Base-by-base conservation (phyloP, 192 early-diverging fungal species). In the Jimgerdemannia lactiflua region DNA sequence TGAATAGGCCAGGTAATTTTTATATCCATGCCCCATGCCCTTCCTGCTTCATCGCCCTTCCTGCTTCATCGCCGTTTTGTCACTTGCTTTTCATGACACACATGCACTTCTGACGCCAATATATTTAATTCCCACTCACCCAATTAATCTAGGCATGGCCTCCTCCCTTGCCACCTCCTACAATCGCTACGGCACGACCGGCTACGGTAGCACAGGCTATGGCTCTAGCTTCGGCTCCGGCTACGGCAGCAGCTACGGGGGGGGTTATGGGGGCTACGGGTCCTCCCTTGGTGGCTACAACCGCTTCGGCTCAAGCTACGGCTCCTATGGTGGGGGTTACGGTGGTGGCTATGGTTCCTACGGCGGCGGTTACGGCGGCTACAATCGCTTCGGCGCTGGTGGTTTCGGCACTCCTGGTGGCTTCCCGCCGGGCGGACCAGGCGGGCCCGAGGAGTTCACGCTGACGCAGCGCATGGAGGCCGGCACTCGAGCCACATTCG, bases 401-500 rank as follows among this genome's bases (percentile, higher is more conserved):
- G 65, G 76, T 73, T 79, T 69, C 42, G 82, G 82, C 8, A 76
- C 75, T 42, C 79, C 74, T 43, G 78, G 79, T 65, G 76, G 82
- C 40, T 77, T 71, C 3, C 78, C 74, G 68, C 76, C 75, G 17
- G 64, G 71, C 59, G 84, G 84, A 8, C 80, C 79, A 70, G 85
- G 82, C 49, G 84, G 83, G 69, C 85, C 87, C 39, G 81, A 92
- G 69, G 92, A 92, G 4, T 83, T 88, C 69, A 88, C 93, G 29
- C 76, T 94, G 20, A 91, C 92, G n/a, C 93, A 93, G 70, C 88
- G 90, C 49, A 91, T 98, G 84, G 96, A 96, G 76, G 90, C 95
- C 20, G 94, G 94, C 9, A 96, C 98, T 1, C 92, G 93, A 40
- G 90, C 96, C 29, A 94, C 97, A 3, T 99, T 99, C 79, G 90